These are phyloP conservation scores for Pneumocystis oryctolagi DNA, from an alignment of 1,139 yeast species.

Conservation along the genomic window DNA sequence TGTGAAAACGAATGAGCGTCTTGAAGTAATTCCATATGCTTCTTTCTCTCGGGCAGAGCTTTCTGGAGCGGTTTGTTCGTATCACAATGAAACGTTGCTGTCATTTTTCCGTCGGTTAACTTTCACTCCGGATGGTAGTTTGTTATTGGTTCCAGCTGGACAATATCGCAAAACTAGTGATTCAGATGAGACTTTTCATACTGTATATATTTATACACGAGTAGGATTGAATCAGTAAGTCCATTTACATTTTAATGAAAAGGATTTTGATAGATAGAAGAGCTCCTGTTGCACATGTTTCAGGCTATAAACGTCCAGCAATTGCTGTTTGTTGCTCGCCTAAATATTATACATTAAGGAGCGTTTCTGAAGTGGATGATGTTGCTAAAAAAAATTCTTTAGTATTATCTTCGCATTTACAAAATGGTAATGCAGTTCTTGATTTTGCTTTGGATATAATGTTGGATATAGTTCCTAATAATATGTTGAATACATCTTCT, in stretches of 20 bases:
- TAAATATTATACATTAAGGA: slow-evolving; percentile 34
- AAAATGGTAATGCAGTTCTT: slow-evolving; percentile 9
- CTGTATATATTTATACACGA: slow-evolving; percentile 65
- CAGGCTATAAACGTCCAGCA: slow-evolving; percentile 73
- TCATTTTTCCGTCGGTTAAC: slow-evolving; percentile 76
- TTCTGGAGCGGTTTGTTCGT: slow-evolving; percentile 27
- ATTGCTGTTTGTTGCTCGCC: slow-evolving; percentile 71
- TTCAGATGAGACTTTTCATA: slow-evolving; percentile 37
- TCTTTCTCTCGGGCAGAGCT: slow-evolving; percentile 16
- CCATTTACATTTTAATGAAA: background rate
- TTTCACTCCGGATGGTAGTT: slow-evolving; percentile 79
- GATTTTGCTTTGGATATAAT: slow-evolving; percentile 1
- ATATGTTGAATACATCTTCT: background rate
- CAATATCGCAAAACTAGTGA: slow-evolving; percentile 28
- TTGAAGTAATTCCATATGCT: slow-evolving; percentile 25
- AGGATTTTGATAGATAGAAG: background rate
- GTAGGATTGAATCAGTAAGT: slow-evolving; percentile 39
- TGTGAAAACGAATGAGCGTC: slow-evolving; percentile 20
- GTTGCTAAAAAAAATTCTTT: background rate
- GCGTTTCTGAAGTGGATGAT: slow-evolving; percentile 5
- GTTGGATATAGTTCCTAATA: background rate
- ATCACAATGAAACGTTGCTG: slow-evolving; percentile 74
- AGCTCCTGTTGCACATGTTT: slow-evolving; percentile 61
- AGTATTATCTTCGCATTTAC: slow-evolving; percentile 9
- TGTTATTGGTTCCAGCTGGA: slow-evolving; percentile 75